Base-by-base conservation (phyloP, 208 protist genomes). In the Novymonas esmeraldas region DNA sequence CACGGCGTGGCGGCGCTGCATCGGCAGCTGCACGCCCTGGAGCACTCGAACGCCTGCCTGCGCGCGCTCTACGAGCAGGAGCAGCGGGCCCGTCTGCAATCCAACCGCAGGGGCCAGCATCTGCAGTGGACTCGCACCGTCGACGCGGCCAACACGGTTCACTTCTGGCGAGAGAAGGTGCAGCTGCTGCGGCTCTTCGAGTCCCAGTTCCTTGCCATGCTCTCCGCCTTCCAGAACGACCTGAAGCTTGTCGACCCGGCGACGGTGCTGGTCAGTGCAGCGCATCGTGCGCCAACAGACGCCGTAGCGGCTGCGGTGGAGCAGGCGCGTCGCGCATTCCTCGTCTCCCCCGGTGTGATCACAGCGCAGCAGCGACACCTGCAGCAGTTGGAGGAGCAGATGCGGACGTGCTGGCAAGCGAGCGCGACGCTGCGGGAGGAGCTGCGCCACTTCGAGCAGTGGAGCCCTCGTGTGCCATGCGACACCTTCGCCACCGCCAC, bases 81-180 rank as follows among this genome's bases (percentile, higher is more conserved):
- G 60, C 62, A 55, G 20, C 59, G 10, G 6, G 65, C 64, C 11
- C 63, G 64, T 7, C 42, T 69, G 18, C 59, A 41, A 13, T 66
- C 44, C 10, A 66, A 63, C 22, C 24, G 52, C 22, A 74, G 57
- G 24, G 69, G 69, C 1, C 58, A 74, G 45, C 60, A 67, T 42
- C 60, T 74, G 11, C 59, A 50, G n/a, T 74, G 69, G 69, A 74
- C 69, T 3, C 69, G 69, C 46, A 74, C 69, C 38, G 52, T 74
- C 18, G 34, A 74, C 44, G 69, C 69, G 6, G 69, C 51, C 50
- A 74, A 74, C 69, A 74, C 69, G 14, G 67, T 74, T 33, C 60
- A 74, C 18, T 74, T 74, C 38, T 74, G 69, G 69, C 69, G 69
- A 3, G 44, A 62, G 45, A 74, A 74, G 56, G 69, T 67, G 7